A percentile compares a stretch with the other conserved stretches of the same genome.
Evolutionary conservation across 1,139 yeast genomes (phyloP).

Genomic region (Zygosaccharomyces sapae): DNA sequence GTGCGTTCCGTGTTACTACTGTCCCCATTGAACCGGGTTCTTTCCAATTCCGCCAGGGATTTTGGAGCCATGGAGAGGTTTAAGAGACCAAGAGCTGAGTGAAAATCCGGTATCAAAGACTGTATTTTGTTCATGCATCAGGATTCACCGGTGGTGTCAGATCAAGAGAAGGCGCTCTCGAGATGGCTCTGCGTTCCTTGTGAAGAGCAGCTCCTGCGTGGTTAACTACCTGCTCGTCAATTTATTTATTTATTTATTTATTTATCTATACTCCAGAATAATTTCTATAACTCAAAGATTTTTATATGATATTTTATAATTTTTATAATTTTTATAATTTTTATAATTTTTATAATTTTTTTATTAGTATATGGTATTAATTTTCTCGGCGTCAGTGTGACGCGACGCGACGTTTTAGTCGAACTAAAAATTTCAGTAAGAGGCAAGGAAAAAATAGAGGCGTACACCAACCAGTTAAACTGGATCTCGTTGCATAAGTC

Average conservation of each 20-base stretch:
- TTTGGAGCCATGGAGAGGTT: conserved; percentile 90
- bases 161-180: conserved; percentile 70
- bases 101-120: conserved; percentile 71
- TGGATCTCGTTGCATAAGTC: too few species aligned
- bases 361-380: too few species aligned
- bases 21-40: conserved; percentile 72
- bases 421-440: neutral
- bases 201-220: too few species aligned
- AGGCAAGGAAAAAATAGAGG: too few species aligned
- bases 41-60: conserved; percentile 82
- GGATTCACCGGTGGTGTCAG: conserved; percentile 97
- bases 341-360: too few species aligned
- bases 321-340: too few species aligned
- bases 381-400: neutral
- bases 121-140: conserved; percentile 94
- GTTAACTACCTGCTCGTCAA: too few species aligned
- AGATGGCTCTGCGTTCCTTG: conserved; percentile 63
- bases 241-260: too few species aligned
- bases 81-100: conserved; percentile 79
- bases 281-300: too few species aligned
- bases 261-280: too few species aligned
- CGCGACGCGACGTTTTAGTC: conserved; percentile 1
- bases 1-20: conserved; percentile 86
- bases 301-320: too few species aligned
- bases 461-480: neutral